Conservation (phyloP, 2,329 filamentous ascomycete genomes). For the Sporothrix schenckii region DNA sequence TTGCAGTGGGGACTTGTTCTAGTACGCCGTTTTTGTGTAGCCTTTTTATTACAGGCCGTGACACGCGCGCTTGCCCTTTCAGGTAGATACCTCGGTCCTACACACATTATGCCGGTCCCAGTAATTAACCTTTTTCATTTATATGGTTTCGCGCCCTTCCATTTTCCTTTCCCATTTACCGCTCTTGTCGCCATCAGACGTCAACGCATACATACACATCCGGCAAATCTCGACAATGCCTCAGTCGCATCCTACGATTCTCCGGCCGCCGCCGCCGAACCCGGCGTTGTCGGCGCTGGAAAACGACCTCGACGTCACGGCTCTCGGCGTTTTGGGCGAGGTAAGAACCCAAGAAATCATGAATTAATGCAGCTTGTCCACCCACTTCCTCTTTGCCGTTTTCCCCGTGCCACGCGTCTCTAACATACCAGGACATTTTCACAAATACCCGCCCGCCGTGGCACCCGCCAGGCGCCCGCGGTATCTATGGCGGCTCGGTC, state of each 20-base stretch:
- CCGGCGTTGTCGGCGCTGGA: constrained; percentile 78
- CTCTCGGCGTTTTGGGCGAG: constrained; percentile 73
- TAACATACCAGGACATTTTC: constrained; percentile 67
- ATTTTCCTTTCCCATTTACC: not conserved
- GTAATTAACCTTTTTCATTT: constrained; percentile 19
- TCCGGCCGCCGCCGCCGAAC: constrained; percentile 74
- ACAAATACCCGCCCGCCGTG: constrained; percentile 91
- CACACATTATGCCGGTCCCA: constrained; percentile 8
- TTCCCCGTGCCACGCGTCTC: not conserved
- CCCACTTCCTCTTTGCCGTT: not conserved
- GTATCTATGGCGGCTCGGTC: constrained; percentile 89
- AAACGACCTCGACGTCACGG: constrained; percentile 84
- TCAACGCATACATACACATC: not conserved
- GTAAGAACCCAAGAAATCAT: not conserved
- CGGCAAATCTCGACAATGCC: constrained; percentile 24
- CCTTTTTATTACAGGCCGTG: not conserved
- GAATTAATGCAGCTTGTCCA: not conserved
- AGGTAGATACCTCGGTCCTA: constrained; percentile 22
- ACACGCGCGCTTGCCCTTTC: constrained; percentile 10
- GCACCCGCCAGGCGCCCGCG: constrained; percentile 88
- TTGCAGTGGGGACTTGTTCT: not conserved
- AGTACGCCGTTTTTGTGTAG: not conserved
- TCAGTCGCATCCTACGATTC: constrained; percentile 56
- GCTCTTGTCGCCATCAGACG: not conserved
- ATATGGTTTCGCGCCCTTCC: not conserved